Percentiles rank a stretch among this genome's conserved stretches.
Conservation (phyloP, 2,329 filamentous ascomycete species). For the Bisporella sp. region DNA sequence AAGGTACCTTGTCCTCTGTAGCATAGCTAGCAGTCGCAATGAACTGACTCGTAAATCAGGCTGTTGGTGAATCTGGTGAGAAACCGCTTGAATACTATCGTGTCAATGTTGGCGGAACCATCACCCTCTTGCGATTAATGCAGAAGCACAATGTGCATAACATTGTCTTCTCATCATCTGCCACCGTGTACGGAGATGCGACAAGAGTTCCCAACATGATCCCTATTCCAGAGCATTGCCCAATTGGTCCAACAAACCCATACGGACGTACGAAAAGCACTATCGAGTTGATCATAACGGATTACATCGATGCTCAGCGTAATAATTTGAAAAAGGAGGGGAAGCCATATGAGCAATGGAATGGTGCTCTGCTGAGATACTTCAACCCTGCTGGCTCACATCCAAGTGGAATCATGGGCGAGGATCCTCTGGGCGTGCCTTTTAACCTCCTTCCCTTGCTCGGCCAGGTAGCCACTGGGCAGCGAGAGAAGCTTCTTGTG, state of each 20-base stretch:
- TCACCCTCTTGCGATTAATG: constrained; percentile 83
- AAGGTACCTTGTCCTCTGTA: constrained; percentile 56
- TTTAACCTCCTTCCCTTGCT: constrained; percentile 94
- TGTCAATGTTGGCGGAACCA: constrained; percentile 90
- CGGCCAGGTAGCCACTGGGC: constrained; percentile 91
- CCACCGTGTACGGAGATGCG: constrained; percentile 96
- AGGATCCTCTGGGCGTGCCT: constrained; percentile 91
- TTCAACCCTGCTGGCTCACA: constrained; percentile 97
- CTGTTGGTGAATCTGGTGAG: constrained; percentile 90
- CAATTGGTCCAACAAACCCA: constrained; percentile 92
- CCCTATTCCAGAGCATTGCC: constrained; percentile 94
- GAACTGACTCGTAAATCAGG: constrained; percentile 41
- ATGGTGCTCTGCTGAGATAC: constrained; percentile 87
- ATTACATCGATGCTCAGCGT: constrained; percentile 82
- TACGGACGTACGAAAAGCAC: constrained; percentile 95
- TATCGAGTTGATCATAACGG: constrained; percentile 86
- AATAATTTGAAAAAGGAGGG: constrained; percentile 74
- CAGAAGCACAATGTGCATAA: constrained; percentile 84
- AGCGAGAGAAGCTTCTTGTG: constrained; percentile 87
- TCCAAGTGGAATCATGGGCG: constrained; percentile 93
- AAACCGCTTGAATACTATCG: constrained; percentile 97
- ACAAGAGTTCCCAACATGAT: constrained; percentile 98
- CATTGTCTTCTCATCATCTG: constrained; percentile 97
- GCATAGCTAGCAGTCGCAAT: background rate
- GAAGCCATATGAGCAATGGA: constrained; percentile 76